Conservation (phyloP, 768 basidiomycete genomes). For the Dioszegia crocea region DNA sequence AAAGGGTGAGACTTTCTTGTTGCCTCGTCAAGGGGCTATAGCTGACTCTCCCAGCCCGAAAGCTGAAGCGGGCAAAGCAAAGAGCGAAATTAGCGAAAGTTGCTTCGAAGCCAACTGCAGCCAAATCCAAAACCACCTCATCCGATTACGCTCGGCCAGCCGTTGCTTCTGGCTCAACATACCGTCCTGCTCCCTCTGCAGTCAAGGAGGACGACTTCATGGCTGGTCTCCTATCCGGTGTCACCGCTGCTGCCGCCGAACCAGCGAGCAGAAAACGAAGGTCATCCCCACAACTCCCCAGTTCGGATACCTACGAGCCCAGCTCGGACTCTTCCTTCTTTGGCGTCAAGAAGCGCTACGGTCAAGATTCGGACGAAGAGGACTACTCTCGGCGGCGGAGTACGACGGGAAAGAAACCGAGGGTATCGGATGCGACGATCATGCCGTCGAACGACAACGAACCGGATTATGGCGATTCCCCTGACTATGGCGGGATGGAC, state of each 20-base stretch:
- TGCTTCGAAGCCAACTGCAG: conserved; percentile 47
- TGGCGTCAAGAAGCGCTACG: conserved; percentile 31
- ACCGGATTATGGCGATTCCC: conserved; percentile 17
- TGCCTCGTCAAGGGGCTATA: not conserved
- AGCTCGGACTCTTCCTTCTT: conserved; percentile 39
- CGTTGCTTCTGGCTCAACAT: conserved; percentile 57
- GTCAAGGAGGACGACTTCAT: conserved; percentile 87
- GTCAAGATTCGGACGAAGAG: conserved; percentile 33
- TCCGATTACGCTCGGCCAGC: conserved; percentile 49
- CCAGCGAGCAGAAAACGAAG: conserved; percentile 55
- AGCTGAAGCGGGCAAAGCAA: conserved; percentile 28
- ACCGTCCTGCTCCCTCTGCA: conserved; percentile 68
- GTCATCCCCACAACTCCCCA: conserved; percentile 49
- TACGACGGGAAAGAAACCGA: conserved; percentile 42
- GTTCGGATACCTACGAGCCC: conserved; percentile 38
- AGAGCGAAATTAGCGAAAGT: conserved; percentile 19
- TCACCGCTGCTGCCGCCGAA: conserved; percentile 41
- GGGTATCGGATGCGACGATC: conserved; percentile 33
- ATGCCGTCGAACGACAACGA: conserved; percentile 25
- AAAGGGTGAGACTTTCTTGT: conserved; percentile 23
- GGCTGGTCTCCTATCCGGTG: conserved; percentile 65
- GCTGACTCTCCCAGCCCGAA: conserved; percentile 31
- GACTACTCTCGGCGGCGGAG: conserved; percentile 32
- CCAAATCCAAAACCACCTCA: conserved; percentile 49
- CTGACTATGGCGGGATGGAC: conserved; percentile 30